Evolutionary conservation across 139 green algal genomes (phyloP).

Genomic region (Gonium pectorale): DNA sequence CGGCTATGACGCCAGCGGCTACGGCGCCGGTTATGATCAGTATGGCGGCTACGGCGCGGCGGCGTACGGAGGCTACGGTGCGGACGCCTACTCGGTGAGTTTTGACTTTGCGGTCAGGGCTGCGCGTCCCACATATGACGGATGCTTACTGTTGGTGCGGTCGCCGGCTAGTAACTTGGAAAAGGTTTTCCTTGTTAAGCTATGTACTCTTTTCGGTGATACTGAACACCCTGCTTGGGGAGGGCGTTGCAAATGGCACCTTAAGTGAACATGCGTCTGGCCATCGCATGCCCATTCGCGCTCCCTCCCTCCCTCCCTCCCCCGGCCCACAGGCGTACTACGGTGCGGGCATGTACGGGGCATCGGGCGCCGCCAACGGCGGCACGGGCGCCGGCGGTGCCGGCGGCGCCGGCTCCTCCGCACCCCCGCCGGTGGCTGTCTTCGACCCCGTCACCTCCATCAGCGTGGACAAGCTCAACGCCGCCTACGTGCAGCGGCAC

Average conservation of each 20-base stretch:
- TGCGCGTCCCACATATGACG: not conserved
- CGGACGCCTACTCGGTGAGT: conserved; percentile 33
- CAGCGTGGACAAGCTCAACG: conserved; percentile 72
- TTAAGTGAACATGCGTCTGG: not conserved
- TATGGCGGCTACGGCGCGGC: conserved; percentile 32
- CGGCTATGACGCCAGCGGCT: conserved; percentile 20
- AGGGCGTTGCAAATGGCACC: not conserved
- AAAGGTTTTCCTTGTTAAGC: too few relatives aligned
- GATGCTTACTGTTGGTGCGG: not conserved
- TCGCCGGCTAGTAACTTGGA: too few relatives aligned
- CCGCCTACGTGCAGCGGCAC: conserved; percentile 67
- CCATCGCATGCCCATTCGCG: not conserved
- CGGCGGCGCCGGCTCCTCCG: conserved; percentile 32
- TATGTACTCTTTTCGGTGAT: not conserved
- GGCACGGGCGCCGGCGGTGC: not conserved
- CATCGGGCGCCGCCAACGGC: not conserved
- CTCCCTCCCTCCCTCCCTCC: not conserved
- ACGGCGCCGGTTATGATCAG: conserved; percentile 7
- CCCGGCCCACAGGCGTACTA: not conserved
- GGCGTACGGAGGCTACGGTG: conserved; percentile 18
- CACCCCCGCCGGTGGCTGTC: conserved; percentile 12
- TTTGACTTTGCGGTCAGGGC: too few relatives aligned
- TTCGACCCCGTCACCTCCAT: conserved; percentile 63
- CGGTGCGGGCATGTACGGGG: conserved; percentile 48
- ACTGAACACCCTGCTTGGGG: too few relatives aligned